Evolutionary conservation across 805 yeast genomes (phyloP).

Genomic region (Cyberlindnera petersonii): DNA sequence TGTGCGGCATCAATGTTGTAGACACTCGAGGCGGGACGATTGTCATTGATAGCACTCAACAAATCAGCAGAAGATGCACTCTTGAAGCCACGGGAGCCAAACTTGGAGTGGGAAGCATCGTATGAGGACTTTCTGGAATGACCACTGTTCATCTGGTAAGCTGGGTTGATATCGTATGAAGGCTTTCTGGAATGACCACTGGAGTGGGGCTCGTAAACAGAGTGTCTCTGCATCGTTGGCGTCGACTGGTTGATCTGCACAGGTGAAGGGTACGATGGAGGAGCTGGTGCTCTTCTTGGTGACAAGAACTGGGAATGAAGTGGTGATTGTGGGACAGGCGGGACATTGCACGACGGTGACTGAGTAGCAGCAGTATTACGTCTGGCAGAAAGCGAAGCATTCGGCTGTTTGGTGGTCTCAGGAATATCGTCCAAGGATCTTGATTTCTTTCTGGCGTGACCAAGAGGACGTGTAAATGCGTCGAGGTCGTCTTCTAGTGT

Average conservation of each 20-base stretch:
- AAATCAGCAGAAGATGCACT: slow-evolving; percentile 31
- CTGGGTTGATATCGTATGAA: slow-evolving; percentile 24
- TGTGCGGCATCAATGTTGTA: slow-evolving; percentile 41
- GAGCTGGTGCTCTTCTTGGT: slow-evolving; percentile 72
- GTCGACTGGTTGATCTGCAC: slow-evolving; percentile 29
- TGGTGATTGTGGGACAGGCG: slow-evolving; percentile 15
- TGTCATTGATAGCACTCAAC: slow-evolving; percentile 25
- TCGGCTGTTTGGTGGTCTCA: slow-evolving; percentile 14
- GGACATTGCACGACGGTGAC: slow-evolving; percentile 22
- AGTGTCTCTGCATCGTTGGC: slow-evolving; percentile 19
- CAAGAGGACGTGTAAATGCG: slow-evolving; percentile 25
- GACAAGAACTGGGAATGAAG: slow-evolving; percentile 43
- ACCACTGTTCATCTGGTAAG: slow-evolving; percentile 8
- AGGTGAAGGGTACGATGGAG: slow-evolving; percentile 50
- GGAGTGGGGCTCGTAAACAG: slow-evolving; percentile 25
- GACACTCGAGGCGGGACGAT: slow-evolving; percentile 47
- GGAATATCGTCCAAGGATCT: slow-evolving; percentile 47
- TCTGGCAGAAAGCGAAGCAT: slow-evolving; percentile 3
- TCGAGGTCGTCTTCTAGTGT: slow-evolving; percentile 18
- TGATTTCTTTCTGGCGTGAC: slow-evolving; percentile 46
- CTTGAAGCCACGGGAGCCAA: slow-evolving; percentile 18
- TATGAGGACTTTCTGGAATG: slow-evolving; percentile 29
- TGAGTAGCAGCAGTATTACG: slow-evolving; percentile 7
- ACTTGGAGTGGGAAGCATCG: slow-evolving; percentile 22
- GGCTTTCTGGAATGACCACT: slow-evolving; percentile 29